A percentile compares a stretch with the other conserved stretches of the same genome.
Evolutionary conservation across 192 early-diverging fungal species (phyloP).

Genomic region (Mortierella alpina): DNA sequence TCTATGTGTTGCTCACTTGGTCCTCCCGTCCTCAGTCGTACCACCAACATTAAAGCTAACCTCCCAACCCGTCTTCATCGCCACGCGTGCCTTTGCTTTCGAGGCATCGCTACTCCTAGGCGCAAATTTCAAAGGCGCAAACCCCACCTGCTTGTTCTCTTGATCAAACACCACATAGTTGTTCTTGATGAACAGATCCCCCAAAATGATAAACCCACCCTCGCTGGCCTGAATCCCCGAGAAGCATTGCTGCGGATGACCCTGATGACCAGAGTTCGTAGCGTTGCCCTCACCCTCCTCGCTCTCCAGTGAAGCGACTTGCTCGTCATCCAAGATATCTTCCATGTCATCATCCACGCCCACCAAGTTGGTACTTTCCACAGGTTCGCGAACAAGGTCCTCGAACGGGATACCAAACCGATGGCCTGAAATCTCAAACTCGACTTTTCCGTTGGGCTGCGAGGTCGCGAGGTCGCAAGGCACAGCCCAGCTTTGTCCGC

Average conservation of each 20-base stretch:
- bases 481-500: slow-evolving; percentile 16
- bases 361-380: too few relatives aligned
- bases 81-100: too few relatives aligned
- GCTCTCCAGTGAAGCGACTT: too few relatives aligned
- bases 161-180: slow-evolving; percentile 76
- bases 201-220: slow-evolving; percentile 61
- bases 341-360: too few relatives aligned
- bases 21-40: too few relatives aligned
- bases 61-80: too few relatives aligned
- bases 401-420: slow-evolving; percentile 37
- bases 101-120: too few relatives aligned
- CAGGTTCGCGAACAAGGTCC: slow-evolving; percentile 23
- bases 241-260: slow-evolving; percentile 3
- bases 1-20: too few relatives aligned
- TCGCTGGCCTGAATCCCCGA: slow-evolving; percentile 41
- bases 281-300: too few relatives aligned
- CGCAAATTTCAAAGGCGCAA: slow-evolving; percentile 58
- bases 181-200: slow-evolving; percentile 77
- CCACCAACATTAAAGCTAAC: too few relatives aligned
- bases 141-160: slow-evolving; percentile 64
- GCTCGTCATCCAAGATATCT: not conserved
- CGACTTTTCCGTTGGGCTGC: not conserved
- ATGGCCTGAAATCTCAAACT: slow-evolving; percentile 22
- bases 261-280: too few relatives aligned
- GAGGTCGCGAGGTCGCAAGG: slow-evolving; percentile 17